Evolutionary conservation across 2,329 filamentous ascomycete species (phyloP).

Genomic region (Stagonosporopsis vannaccii): DNA sequence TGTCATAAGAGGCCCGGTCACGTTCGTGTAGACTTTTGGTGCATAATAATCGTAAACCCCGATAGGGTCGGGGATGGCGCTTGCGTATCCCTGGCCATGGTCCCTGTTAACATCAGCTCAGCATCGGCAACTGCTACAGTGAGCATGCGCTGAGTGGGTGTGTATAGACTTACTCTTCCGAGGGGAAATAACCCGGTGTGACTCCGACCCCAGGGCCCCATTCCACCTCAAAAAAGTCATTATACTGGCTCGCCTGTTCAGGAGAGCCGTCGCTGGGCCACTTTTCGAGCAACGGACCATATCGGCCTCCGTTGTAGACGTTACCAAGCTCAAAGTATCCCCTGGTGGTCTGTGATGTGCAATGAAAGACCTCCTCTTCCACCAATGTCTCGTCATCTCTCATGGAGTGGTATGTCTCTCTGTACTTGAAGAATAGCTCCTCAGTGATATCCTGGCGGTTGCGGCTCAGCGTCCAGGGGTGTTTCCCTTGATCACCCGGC

Average conservation of each 20-base stretch:
- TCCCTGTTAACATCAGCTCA: neutral
- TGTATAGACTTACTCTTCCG: neutral
- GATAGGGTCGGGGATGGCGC: neutral
- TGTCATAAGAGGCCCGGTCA: conserved; percentile 3
- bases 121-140: neutral
- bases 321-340: conserved; percentile 30
- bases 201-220: too few species aligned
- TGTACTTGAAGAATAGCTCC: conserved; percentile 12
- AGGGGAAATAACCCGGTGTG: neutral
- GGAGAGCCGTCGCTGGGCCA: conserved; percentile 9
- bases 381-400: neutral
- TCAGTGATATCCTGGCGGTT: conserved; percentile 19
- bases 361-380: conserved; percentile 7
- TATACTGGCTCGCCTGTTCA: too few species aligned
- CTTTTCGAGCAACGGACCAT: conserved; percentile 15
- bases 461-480: conserved; percentile 19
- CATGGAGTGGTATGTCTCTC: neutral
- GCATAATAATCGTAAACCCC: neutral
- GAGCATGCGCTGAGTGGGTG: neutral
- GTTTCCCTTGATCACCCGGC: conserved; percentile 8
- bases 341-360: conserved; percentile 19
- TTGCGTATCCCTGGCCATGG: neutral
- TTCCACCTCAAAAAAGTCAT: neutral
- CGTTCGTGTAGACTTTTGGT: neutral
- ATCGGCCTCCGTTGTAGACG: conserved; percentile 1